These are phyloP conservation scores for Smittium mucronatum DNA, from an alignment of 371 early-diverging fungal species.

Conservation along the genomic window DNA sequence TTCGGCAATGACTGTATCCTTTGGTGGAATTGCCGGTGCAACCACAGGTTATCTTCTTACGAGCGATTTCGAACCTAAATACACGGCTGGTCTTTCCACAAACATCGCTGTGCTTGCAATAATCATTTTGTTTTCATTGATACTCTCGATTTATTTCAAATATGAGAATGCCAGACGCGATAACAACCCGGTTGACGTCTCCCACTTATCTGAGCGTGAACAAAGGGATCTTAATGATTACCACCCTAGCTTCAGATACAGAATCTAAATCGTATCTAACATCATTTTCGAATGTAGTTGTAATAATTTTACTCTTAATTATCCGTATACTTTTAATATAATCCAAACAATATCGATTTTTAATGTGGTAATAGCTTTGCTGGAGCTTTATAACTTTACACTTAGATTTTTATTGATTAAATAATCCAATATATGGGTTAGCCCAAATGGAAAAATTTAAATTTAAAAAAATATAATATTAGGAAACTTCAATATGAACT, in stretches of 20 bases:
- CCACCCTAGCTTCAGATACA: constrained; percentile 12
- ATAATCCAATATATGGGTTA: no score
- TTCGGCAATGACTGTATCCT: constrained; percentile 10
- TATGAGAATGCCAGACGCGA: constrained; percentile 18
- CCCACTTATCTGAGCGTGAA: constrained; percentile 9
- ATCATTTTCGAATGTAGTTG: no score
- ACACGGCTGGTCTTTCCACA: constrained; percentile 24
- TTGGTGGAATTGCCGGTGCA: constrained; percentile 13
- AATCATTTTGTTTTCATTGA: constrained; percentile 15
- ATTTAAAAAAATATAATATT: no score
- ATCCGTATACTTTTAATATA: no score
- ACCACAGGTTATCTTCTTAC: constrained; percentile 27
- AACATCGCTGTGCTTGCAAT: constrained; percentile 15
- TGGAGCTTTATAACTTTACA: no score
- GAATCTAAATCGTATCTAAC: no score
- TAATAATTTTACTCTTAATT: no score
- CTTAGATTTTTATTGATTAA: no score
- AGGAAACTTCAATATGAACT: no score
- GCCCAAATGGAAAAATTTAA: no score
- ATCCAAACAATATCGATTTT: no score
- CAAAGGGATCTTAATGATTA: constrained; percentile 5
- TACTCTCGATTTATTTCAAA: constrained; percentile 22
- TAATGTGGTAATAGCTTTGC: no score
- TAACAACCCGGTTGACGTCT: constrained; percentile 11
- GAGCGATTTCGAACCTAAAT: constrained; percentile 20